Conservation (phyloP, 163 green algal genomes). For the Scenedesmus sp. region DNA sequence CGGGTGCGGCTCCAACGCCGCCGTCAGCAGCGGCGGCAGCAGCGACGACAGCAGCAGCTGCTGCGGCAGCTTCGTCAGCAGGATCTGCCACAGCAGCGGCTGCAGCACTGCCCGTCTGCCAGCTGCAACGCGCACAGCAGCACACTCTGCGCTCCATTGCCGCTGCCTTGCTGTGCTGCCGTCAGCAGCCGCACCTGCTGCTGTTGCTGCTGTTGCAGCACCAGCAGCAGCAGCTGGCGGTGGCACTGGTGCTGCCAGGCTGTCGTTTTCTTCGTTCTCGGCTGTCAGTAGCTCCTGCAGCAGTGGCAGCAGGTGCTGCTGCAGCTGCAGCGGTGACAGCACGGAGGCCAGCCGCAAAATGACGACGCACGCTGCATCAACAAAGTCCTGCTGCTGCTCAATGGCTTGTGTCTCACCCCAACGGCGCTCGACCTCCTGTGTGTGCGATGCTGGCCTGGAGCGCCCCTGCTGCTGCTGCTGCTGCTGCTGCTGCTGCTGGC, state of each 20-base stretch:
- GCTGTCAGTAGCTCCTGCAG: conserved; percentile 22
- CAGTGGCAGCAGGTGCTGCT: conserved; percentile 54
- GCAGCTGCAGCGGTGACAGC: conserved; percentile 26
- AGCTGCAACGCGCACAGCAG: neutral
- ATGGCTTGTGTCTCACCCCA: neutral
- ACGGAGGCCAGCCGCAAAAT: conserved; percentile 24
- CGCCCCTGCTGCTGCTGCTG: neutral
- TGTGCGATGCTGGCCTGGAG: too few relatives aligned
- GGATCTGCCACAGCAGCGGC: conserved; percentile 39
- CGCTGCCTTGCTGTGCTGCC: neutral
- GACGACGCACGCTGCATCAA: conserved; percentile 5
- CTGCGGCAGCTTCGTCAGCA: conserved; percentile 27
- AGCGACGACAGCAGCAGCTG: conserved; percentile 20
- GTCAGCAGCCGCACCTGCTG: neutral
- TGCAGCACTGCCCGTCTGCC: conserved; percentile 36
- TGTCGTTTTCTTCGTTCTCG: neutral
- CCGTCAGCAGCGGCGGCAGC: conserved; percentile 41
- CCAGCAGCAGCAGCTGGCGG: neutral
- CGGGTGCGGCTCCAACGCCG: conserved; percentile 29
- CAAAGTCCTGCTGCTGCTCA: neutral
- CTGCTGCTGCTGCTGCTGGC: neutral
- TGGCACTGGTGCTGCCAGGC: neutral
- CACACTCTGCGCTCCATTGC: neutral
- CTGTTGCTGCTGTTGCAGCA: conserved; percentile 18
- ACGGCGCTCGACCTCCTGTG: neutral